Evolutionary conservation across 1,284 basidiomycete species (phyloP).

Genomic region (Sporisorium exsertum): DNA sequence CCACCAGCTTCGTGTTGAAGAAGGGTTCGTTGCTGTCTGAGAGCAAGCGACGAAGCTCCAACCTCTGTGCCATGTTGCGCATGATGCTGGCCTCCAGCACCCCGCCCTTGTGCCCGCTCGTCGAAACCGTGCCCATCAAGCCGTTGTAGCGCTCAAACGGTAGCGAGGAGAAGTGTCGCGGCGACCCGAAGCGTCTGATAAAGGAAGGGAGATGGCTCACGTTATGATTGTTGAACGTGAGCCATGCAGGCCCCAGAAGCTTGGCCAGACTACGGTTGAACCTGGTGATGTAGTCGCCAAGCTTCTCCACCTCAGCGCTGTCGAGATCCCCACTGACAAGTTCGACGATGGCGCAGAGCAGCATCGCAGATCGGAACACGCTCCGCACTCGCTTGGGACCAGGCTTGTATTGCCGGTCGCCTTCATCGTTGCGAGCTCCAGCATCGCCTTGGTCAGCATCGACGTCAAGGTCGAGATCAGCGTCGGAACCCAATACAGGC

Average conservation of each 20-base stretch:
- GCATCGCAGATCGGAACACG: not conserved
- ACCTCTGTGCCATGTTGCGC: not conserved
- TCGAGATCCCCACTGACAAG: not conserved
- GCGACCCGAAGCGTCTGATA: constrained; percentile 6
- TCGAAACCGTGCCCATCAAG: not conserved
- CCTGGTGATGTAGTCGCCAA: not conserved
- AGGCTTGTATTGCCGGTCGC: not conserved
- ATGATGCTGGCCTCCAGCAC: constrained; percentile 2
- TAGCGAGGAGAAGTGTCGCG: constrained; percentile 1
- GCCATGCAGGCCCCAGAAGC: constrained; percentile 9
- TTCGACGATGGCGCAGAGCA: constrained; percentile 5
- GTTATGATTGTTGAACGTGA: constrained; percentile 14
- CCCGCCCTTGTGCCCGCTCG: not conserved
- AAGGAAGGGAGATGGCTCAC: constrained; percentile 1
- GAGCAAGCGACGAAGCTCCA: not conserved
- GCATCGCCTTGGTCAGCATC: too few relatives aligned
- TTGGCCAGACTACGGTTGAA: constrained; percentile 6
- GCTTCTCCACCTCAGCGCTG: not conserved
- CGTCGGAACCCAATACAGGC: too few relatives aligned
- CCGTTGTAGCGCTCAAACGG: constrained; percentile 11
- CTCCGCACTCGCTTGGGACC: not conserved
- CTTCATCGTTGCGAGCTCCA: too few relatives aligned
- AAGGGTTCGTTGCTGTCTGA: not conserved
- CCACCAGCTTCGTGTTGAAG: not conserved
- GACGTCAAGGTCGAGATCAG: too few relatives aligned